Evolutionary conservation across 805 yeast species (phyloP).

Genomic region (Metschnikowia sp.): DNA sequence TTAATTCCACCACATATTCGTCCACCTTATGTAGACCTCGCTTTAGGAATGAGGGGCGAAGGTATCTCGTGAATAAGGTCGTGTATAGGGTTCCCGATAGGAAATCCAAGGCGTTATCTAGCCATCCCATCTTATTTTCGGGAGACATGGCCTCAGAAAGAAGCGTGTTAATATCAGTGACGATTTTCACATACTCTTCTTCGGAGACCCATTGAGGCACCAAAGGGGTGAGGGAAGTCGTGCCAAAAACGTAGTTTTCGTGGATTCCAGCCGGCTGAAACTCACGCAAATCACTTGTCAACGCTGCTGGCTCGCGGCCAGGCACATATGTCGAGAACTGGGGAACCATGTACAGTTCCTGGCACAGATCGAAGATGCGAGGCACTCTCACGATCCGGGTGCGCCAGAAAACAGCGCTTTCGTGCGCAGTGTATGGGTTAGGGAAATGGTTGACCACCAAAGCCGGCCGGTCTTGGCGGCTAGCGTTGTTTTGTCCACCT

Average conservation of each 20-base stretch:
- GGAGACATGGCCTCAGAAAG: constrained; percentile 41
- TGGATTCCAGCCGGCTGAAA: constrained; percentile 39
- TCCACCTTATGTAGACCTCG: constrained; percentile 29
- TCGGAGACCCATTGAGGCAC: constrained; percentile 23
- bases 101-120: constrained; percentile 41
- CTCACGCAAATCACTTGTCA: constrained; percentile 17
- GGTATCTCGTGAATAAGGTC: constrained; percentile 8
- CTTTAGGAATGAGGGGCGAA: constrained; percentile 4
- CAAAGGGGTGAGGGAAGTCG: constrained; percentile 48
- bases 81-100: constrained; percentile 37
- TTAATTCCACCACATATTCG: constrained; percentile 28
- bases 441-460: constrained; percentile 67
- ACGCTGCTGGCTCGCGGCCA: constrained; percentile 63
- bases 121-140: constrained; percentile 18
- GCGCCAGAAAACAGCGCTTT: constrained; percentile 24
- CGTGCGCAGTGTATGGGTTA: constrained; percentile 42
- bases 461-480: constrained; percentile 17
- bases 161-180: constrained; percentile 41
- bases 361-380: constrained; percentile 36
- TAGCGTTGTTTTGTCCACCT: neutral
- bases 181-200: constrained; percentile 40
- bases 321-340: constrained; percentile 54
- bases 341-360: constrained; percentile 43
- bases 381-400: constrained; percentile 70
- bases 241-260: constrained; percentile 48